These are phyloP conservation scores for Cercospora canescens DNA, from an alignment of 2,329 filamentous ascomycete genomes.

Conservation along the genomic window DNA sequence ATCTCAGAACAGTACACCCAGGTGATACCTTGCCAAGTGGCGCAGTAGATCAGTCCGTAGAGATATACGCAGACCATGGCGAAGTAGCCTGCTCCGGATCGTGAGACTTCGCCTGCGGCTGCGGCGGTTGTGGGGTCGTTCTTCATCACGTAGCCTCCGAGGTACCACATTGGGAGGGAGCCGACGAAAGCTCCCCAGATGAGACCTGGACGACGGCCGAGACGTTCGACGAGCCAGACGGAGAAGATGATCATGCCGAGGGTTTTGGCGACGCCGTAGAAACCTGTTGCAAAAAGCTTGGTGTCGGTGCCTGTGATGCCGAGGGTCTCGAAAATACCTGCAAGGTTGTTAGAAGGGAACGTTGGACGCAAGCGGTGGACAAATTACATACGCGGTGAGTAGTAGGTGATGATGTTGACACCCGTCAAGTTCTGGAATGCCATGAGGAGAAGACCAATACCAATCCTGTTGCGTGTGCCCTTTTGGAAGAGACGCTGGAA, in stretches of 20 bases:
- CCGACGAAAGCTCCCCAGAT: conserved; percentile 53
- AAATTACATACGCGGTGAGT: conserved; percentile 21
- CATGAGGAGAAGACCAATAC: conserved; percentile 41
- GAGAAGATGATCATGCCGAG: conserved; percentile 41
- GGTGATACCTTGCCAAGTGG: conserved; percentile 41
- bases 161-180: conserved; percentile 50
- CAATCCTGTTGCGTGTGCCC: conserved; percentile 41
- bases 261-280: conserved; percentile 50
- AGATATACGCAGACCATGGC: conserved; percentile 58
- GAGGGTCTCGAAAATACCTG: conserved; percentile 45
- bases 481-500: conserved; percentile 44
- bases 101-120: conserved; percentile 44
- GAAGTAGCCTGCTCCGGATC: conserved; percentile 51
- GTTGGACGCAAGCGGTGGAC: too few species aligned
- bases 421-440: conserved; percentile 40
- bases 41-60: conserved; percentile 55
- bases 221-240: conserved; percentile 41
- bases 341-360: too few species aligned
- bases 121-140: conserved; percentile 51
- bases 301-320: conserved; percentile 46
- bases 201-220: conserved; percentile 44
- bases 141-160: conserved; percentile 56
- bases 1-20: conserved; percentile 50
- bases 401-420: conserved; percentile 40
- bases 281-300: conserved; percentile 51